These are phyloP conservation scores for Agrostemma githago DNA, from an alignment of 148 eudicot genomes.

Conservation along the genomic window DNA sequence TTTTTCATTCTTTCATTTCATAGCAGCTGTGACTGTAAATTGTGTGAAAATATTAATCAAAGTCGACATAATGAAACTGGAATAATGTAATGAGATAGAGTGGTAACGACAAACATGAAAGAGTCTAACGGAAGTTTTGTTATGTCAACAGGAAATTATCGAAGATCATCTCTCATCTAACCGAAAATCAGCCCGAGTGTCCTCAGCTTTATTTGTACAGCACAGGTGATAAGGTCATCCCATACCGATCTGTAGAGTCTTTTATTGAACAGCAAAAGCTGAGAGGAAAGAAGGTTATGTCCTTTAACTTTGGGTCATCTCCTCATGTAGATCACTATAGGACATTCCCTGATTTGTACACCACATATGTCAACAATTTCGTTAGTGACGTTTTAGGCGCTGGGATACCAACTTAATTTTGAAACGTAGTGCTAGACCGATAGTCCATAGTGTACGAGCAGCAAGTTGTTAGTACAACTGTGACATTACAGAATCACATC, in stretches of 20 bases:
- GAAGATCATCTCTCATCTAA: slow-evolving; percentile 41
- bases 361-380: slow-evolving; percentile 50
- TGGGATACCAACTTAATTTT: slow-evolving; percentile 1
- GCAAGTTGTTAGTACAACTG: not conserved
- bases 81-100: not conserved
- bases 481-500: not conserved
- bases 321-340: slow-evolving; percentile 96
- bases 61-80: not conserved
- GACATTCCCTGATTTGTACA: slow-evolving; percentile 60
- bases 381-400: slow-evolving; percentile 39
- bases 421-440: not conserved
- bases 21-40: not conserved
- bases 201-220: slow-evolving; percentile 97
- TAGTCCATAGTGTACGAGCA: not conserved
- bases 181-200: slow-evolving; percentile 58
- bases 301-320: slow-evolving; percentile 63
- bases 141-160: slow-evolving; percentile 53
- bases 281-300: slow-evolving; percentile 51
- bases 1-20: no score
- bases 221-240: slow-evolving; percentile 80
- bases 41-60: not conserved
- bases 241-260: slow-evolving; percentile 51
- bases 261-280: slow-evolving; percentile 66
- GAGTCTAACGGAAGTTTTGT: slow-evolving; percentile 17
- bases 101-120: not conserved